phyloP scores from a whole-genome alignment of 768 basidiomycete species.

The Gautieria morchelliformis region DNA sequence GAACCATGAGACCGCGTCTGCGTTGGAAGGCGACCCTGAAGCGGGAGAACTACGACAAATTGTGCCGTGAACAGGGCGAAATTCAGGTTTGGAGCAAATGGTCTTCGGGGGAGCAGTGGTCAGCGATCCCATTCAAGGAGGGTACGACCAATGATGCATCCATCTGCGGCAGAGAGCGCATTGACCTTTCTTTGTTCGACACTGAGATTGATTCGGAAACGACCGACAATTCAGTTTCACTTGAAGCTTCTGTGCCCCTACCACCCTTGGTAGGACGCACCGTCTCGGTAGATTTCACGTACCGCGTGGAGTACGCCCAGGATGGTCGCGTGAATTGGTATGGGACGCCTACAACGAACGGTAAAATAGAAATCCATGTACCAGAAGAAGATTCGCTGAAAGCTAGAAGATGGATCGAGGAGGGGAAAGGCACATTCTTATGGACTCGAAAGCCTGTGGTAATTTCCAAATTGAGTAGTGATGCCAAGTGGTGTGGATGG shows the following conservation, averaged over 20 bases:
- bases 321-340: constrained; percentile 36
- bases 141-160: background rate
- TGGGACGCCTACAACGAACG: constrained; percentile 35
- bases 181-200: background rate
- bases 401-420: constrained; percentile 21
- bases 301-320: constrained; percentile 35
- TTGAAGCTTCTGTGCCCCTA: background rate
- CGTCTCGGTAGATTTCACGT: constrained; percentile 24
- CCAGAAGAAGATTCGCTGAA: constrained; percentile 18
- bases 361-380: constrained; percentile 26
- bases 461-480: constrained; percentile 16
- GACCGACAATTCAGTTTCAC: background rate
- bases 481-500: constrained; percentile 18
- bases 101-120: background rate
- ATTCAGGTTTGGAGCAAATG: background rate
- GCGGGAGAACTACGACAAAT: background rate
- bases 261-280: background rate
- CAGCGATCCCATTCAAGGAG: background rate
- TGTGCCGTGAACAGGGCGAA: background rate
- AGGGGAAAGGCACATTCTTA: constrained; percentile 5
- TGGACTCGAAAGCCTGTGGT: constrained; percentile 9
- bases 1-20: background rate
- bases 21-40: background rate
- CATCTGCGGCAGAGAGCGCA: background rate
- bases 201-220: background rate